Conservation (phyloP, 192 early-diverging fungal species). For the Cladochytrium replicatum region DNA sequence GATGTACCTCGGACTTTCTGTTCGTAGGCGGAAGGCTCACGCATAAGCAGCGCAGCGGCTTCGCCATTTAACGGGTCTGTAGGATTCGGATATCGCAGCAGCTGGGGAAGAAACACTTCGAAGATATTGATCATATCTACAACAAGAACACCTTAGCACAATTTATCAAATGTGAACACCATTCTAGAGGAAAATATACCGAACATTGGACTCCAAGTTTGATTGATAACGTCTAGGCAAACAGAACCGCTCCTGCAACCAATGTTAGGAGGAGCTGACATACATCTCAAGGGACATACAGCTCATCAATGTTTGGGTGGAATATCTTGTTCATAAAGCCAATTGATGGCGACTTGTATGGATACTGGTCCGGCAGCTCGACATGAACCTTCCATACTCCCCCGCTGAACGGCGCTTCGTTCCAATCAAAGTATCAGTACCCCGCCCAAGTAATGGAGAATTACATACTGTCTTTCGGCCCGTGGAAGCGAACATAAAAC, state of each 20-base stretch:
- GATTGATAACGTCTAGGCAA: slow-evolving; percentile 99
- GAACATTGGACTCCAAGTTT: slow-evolving; percentile 99
- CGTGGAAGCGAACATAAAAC: slow-evolving; percentile 87
- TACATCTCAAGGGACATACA: slow-evolving; percentile 43
- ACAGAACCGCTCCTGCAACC: slow-evolving; percentile 88
- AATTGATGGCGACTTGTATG: slow-evolving; percentile 97
- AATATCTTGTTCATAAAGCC: slow-evolving; percentile 99
- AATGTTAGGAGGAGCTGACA: not conserved
- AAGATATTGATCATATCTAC: slow-evolving; percentile 99
- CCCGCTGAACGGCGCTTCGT: slow-evolving; percentile 89
- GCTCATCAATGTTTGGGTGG: slow-evolving; percentile 99
- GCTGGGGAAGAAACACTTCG: slow-evolving; percentile 95
- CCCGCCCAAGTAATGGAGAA: not conserved
- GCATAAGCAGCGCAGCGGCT: slow-evolving; percentile 94
- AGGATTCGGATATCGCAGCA: slow-evolving; percentile 97
- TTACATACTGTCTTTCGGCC: slow-evolving; percentile 79
- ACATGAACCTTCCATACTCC: slow-evolving; percentile 98
- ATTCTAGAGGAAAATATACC: too few species aligned
- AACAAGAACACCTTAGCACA: slow-evolving; percentile 10
- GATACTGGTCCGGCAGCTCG: slow-evolving; percentile 97
- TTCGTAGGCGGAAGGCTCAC: slow-evolving; percentile 85
- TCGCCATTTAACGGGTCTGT: slow-evolving; percentile 98
- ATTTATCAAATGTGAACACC: too few species aligned
- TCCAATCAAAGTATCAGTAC: slow-evolving; percentile 1
- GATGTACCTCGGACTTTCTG: slow-evolving; percentile 87